Base-by-base conservation (phyloP, 2,329 filamentous ascomycete species). In the Cladosporium sp. region DNA sequence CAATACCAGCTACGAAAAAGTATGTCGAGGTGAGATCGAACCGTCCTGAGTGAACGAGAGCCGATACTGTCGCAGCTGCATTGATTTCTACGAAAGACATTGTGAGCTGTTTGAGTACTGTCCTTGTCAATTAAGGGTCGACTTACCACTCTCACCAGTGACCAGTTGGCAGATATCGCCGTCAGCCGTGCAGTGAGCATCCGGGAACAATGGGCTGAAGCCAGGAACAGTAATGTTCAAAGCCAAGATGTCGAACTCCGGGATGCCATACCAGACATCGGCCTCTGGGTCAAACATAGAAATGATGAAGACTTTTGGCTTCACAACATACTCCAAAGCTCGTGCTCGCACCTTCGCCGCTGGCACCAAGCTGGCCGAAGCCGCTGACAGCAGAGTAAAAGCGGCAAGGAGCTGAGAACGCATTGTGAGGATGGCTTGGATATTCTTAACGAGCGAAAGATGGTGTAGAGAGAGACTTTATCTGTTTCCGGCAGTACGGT, bases 1-100 rank as follows among this genome's bases (percentile, higher is more conserved):
- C 90, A 68, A 93, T 92, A 2, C 90, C 91, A 1, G 84, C 87
- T 34, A 91, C 77, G 66, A 93, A 77, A 77, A 92, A 92, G 78
- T 93, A 93, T 1, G 90, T 90, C 58, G 81, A 77, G 1, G 79
- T 83, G 14, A 93, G 82, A 77, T 92, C 83, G 75, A 93, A 92
- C 12, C 83, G 75, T 93, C 91, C 15, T 79, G 73, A 14, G 88
- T 82, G n/a, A 86, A 64, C 79, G 73, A 1, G 80, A 75, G 0
- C 87, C 90, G 15, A 88, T 82, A 91, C 83, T 0, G 88, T 88
- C 7, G 85, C 78, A 0, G 91, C 91, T 0, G 91, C 89, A 74
- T 93, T 93, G 80, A 93, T 91, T 78, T 92, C 90, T 61, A 72
- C 68, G 62, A 79, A 77, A 63, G 89, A 89, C 1, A 87, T 86